Evolutionary conservation across 2,329 filamentous ascomycete species (phyloP), one percentile per base, ranked within the genome.

Genomic region (Furcasterigmium furcatum): DNA sequence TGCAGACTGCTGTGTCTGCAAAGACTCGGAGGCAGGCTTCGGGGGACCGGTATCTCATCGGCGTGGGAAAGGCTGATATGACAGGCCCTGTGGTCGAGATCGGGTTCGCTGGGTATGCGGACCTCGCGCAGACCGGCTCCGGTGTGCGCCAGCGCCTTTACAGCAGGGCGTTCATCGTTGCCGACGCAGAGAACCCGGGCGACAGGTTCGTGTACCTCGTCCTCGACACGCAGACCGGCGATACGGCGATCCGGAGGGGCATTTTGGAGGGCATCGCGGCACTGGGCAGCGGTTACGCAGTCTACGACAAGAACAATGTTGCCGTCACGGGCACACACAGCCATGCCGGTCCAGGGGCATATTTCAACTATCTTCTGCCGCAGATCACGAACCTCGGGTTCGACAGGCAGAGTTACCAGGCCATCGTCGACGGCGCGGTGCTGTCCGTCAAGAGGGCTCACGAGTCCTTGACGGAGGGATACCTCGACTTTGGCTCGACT

Each of bases 311-410:
- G 57, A 78, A 87, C 55, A 97, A 96, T 59, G 70, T 96, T 29
- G 92, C 92, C 27, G 79, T 97, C 19, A 95, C 90, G 0, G 92
- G 91, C 44, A 97, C 92, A 0, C 92, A 97, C 64, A 94, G 88
- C 21, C 92, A 97, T 67, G 85, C 91, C 20, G 92, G 91, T 0
- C 91, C 92, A 1, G 92, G 88, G 3, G 92, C 87, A 6, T 97
- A 91, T 90, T 75, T 95, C 62, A 97, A 97, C 67, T 97, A 96
- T 61, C 77, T 97, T 9, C 74, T 96, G 6, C 92, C 91, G 8
- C 91, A 96, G 61, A 87, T 97, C 52, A 94, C 92, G 0, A 91
- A 84, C 58, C 77, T 87, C 47, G 92, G 92, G 0, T 96, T 96
- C 56, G 79, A 90, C 65, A 82, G 84, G 58, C 88, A 95, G 64